phyloP scores from a whole-genome alignment of 352 stramenopile species.

The Elongisporangium prolatum region DNA sequence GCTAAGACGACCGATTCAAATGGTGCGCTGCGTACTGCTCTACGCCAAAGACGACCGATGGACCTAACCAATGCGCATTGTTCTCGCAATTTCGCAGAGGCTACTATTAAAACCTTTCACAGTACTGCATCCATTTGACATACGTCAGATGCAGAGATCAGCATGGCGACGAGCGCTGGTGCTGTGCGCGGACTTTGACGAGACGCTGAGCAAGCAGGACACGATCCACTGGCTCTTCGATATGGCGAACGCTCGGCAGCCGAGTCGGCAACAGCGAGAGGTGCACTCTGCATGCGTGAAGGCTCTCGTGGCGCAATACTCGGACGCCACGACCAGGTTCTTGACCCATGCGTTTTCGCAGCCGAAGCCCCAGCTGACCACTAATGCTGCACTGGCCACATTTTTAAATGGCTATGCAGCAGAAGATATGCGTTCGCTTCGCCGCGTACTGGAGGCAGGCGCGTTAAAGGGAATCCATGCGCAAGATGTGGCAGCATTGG shows the following conservation, averaged over 20 bases:
- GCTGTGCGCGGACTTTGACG: slow-evolving; percentile 68
- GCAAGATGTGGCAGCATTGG: slow-evolving; percentile 7
- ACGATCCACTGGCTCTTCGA: slow-evolving; percentile 57
- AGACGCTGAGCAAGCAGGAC: slow-evolving; percentile 59
- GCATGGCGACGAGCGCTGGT: slow-evolving; percentile 16
- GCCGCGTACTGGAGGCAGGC: slow-evolving; percentile 28
- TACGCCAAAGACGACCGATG: too few relatives aligned
- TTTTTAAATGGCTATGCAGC: slow-evolving; percentile 43
- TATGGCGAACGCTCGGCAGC: slow-evolving; percentile 8
- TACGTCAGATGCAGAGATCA: not conserved
- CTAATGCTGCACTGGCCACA: slow-evolving; percentile 20
- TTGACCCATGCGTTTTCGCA: slow-evolving; percentile 7
- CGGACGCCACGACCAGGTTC: slow-evolving; percentile 17
- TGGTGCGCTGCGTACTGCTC: too few relatives aligned
- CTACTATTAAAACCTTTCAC: too few relatives aligned
- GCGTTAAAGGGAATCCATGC: slow-evolving; percentile 30
- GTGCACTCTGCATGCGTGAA: slow-evolving; percentile 12
- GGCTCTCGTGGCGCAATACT: slow-evolving; percentile 32
- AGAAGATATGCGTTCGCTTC: slow-evolving; percentile 41
- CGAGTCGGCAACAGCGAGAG: not conserved
- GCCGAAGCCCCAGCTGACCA: not conserved
- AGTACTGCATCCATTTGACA: not conserved
- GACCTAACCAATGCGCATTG: too few relatives aligned
- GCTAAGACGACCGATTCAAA: too few relatives aligned
- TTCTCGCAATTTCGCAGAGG: too few relatives aligned